These are phyloP conservation scores for Bretschneidera sinensis DNA, from an alignment of 345 rosid genomes.

Conservation along the genomic window DNA sequence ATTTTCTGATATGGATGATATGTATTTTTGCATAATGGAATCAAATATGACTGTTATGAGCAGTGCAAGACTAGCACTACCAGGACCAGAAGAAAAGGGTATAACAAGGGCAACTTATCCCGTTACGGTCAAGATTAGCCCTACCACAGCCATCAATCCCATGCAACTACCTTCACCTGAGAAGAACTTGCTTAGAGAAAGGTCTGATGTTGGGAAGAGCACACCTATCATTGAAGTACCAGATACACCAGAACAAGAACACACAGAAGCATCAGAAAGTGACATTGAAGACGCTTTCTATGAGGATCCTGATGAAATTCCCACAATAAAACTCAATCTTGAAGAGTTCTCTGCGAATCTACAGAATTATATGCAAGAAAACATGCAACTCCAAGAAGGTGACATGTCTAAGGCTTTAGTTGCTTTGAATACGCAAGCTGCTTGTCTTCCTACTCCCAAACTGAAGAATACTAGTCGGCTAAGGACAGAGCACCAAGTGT, in stretches of 20 bases:
- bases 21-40: constrained; percentile 17
- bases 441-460: constrained; percentile 67
- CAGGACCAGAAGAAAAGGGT: constrained; percentile 72
- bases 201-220: constrained; percentile 22
- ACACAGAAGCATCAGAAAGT: constrained; percentile 35
- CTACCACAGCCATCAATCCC: neutral
- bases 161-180: constrained; percentile 40
- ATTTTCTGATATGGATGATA: neutral
- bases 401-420: constrained; percentile 85
- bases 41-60: constrained; percentile 23
- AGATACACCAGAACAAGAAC: constrained; percentile 62
- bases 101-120: constrained; percentile 40
- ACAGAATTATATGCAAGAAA: constrained; percentile 51
- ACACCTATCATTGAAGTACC: constrained; percentile 88
- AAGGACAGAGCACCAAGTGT: constrained; percentile 96
- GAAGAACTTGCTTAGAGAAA: constrained; percentile 20
- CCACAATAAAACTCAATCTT: constrained; percentile 63
- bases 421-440: constrained; percentile 57
- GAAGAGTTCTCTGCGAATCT: constrained; percentile 55
- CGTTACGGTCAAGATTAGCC: constrained; percentile 14
- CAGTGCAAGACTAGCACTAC: constrained; percentile 90
- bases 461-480: constrained; percentile 75
- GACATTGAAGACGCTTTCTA: constrained; percentile 66
- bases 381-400: constrained; percentile 66
- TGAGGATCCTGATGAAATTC: constrained; percentile 82